These are phyloP conservation scores for Gnaphalium uliginosum DNA, from an alignment of 129 eudicot species.

Conservation along the genomic window DNA sequence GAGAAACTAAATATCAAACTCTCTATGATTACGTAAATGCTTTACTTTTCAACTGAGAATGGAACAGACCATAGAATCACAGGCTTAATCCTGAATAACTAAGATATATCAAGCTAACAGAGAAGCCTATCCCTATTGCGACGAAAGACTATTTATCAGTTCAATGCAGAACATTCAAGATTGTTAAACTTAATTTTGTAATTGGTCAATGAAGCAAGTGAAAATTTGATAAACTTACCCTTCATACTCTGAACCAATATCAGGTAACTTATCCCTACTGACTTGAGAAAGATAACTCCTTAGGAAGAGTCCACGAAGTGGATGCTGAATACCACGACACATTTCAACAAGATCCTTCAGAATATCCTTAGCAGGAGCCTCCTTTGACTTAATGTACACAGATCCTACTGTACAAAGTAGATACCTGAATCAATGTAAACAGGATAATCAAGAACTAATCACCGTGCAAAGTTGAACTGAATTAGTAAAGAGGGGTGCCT, in stretches of 20 bases:
- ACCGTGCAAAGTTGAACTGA: constrained; percentile 20
- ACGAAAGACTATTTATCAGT: constrained; percentile 10
- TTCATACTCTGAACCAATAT: constrained; percentile 93
- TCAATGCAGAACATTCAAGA: constrained; percentile 11
- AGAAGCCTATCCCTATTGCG: constrained; percentile 11
- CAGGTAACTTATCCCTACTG: constrained; percentile 89
- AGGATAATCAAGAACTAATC: constrained; percentile 17
- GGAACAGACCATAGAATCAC: not conserved
- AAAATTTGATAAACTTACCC: constrained; percentile 53
- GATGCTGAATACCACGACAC: constrained; percentile 98
- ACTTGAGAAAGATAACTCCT: constrained; percentile 96
- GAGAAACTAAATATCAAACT: constrained; percentile 10
- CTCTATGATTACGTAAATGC: constrained; percentile 6
- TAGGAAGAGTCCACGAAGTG: constrained; percentile 87
- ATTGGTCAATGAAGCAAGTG: constrained; percentile 13
- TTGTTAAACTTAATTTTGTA: constrained; percentile 5
- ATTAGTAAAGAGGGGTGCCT: constrained; percentile 10
- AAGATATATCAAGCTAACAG: constrained; percentile 19
- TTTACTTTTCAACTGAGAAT: constrained; percentile 6
- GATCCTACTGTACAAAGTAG: constrained; percentile 96
- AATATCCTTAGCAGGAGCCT: constrained; percentile 96
- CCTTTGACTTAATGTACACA: constrained; percentile 89
- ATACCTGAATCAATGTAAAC: constrained; percentile 57
- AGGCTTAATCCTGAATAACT: not conserved
- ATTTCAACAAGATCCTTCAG: constrained; percentile 93